A percentile compares a stretch with the other conserved stretches of the same genome.
phyloP scores from a whole-genome alignment of 208 protist species.

The Vickermania ingenoplastis region DNA sequence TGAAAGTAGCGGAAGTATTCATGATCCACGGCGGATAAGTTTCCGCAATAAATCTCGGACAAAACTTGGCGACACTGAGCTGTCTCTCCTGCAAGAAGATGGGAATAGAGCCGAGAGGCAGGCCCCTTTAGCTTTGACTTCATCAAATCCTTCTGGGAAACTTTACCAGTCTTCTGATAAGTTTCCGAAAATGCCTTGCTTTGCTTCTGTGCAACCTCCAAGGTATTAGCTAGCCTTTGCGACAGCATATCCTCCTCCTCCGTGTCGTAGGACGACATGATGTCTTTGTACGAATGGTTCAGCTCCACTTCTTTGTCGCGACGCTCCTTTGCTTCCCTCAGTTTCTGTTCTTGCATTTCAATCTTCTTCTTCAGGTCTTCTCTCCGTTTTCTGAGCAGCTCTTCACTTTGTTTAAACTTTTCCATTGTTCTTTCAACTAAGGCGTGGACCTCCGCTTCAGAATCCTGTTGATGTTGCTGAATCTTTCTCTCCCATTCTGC shows the following conservation, averaged over 20 bases:
- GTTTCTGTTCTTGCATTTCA: conserved; percentile 32
- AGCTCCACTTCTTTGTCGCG: neutral
- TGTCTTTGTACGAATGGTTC: conserved; percentile 21
- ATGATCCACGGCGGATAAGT: conserved; percentile 48
- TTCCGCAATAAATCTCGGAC: conserved; percentile 32
- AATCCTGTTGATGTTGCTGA: conserved; percentile 18
- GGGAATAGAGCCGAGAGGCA: conserved; percentile 38
- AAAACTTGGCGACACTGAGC: conserved; percentile 52
- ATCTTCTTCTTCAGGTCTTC: conserved; percentile 16
- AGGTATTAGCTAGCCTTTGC: conserved; percentile 33
- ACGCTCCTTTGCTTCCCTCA: conserved; percentile 10
- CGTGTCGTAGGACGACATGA: conserved; percentile 34
- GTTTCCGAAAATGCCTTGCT: conserved; percentile 53
- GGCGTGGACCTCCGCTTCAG: conserved; percentile 19
- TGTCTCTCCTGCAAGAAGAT: conserved; percentile 11
- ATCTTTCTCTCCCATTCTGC: conserved; percentile 30
- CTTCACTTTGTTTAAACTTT: conserved; percentile 24
- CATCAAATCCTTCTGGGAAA: conserved; percentile 58
- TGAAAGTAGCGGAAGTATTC: conserved; percentile 82
- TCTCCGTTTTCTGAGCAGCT: conserved; percentile 17
- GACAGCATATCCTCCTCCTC: conserved; percentile 57
- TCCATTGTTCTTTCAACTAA: conserved; percentile 15
- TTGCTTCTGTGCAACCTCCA: conserved; percentile 31
- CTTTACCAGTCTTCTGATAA: conserved; percentile 66
- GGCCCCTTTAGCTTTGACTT: conserved; percentile 49